Base-by-base conservation (phyloP, 129 eudicot genomes). In the Solidago caesia region DNA sequence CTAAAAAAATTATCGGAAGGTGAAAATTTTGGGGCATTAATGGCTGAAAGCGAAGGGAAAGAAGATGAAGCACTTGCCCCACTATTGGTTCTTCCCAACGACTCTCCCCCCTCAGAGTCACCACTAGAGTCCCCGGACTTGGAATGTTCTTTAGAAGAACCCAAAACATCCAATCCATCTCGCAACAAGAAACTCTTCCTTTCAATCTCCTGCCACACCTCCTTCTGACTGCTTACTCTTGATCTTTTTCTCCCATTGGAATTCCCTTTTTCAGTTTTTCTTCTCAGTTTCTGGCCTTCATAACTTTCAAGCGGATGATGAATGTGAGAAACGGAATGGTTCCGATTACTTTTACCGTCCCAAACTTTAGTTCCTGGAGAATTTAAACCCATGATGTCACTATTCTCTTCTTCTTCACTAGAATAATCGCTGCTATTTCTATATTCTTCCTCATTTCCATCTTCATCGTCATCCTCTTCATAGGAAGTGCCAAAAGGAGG, bases 221-320 rank as follows among this genome's bases (percentile, higher is more conserved):
- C 81, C 75, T 68, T 76, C 53, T 84, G 87, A 79, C 80, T 76
- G 73, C 81, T 84, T 58, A 83, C 72, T 75, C 90, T 82, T 10
- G 99, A 84, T 77, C 86, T 81, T 87, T 87, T 88, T 68, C 90
- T 83, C 51, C 80, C 87, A 8, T 90, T 82, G 33, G 67, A 63
- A 43, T 59, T 77, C 47, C 78, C 88, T 84, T 87, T 91, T 69
- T 80, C 67, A 42, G 79, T 44, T 71, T 86, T 95, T 81, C 84
- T 89, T 51, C 57, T 77, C 83, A 4, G 8, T 5, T 66, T 66
- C 71, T 80, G 85, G 57, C 88, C 79, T 29, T 84, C 88, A 49
- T 53, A 80, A 79, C 89, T 87, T 85, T 94, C 99, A 73, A 95
- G 96, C 14, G 99, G 99, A 78, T 95, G 99, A 79, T 86, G 99